These are phyloP conservation scores for Helicocarpus griseus DNA, from an alignment of 2,329 filamentous ascomycete species.

Conservation along the genomic window DNA sequence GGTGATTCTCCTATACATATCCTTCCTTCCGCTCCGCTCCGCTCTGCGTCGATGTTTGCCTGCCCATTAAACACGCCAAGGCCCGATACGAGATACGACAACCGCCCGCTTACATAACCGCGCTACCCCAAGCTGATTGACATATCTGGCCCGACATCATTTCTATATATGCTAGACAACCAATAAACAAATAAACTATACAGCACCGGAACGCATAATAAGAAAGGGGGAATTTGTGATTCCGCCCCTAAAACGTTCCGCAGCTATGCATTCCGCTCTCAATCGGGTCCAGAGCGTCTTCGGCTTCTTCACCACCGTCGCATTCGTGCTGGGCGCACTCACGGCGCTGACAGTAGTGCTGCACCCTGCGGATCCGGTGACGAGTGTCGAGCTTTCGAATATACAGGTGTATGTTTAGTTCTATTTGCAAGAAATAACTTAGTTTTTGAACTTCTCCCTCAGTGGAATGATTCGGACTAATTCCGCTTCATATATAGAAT, in stretches of 20 bases:
- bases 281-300: constrained; percentile 87
- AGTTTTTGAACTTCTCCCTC: neutral
- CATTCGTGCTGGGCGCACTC: constrained; percentile 66
- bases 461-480: neutral
- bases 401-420: constrained; percentile 64
- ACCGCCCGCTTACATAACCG: neutral
- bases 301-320: constrained; percentile 94
- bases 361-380: constrained; percentile 44
- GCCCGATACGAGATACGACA: neutral
- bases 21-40: too few species aligned
- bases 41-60: neutral
- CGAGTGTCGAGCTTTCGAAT: constrained; percentile 47
- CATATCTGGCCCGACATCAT: constrained; percentile 1
- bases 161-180: neutral
- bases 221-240: neutral
- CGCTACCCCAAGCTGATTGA: neutral
- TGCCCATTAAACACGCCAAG: neutral
- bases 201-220: too few species aligned
- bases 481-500: constrained; percentile 45
- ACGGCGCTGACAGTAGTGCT: constrained; percentile 71
- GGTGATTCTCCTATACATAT: too few species aligned
- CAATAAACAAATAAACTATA: too few species aligned
- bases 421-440: neutral
- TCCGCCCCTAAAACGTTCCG: neutral
- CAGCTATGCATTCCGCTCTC: constrained; percentile 74